Percentiles rank a stretch among this genome's conserved stretches.
phyloP scores from a whole-genome alignment of 106 monocot genomes.

The Triglochin maritima region DNA sequence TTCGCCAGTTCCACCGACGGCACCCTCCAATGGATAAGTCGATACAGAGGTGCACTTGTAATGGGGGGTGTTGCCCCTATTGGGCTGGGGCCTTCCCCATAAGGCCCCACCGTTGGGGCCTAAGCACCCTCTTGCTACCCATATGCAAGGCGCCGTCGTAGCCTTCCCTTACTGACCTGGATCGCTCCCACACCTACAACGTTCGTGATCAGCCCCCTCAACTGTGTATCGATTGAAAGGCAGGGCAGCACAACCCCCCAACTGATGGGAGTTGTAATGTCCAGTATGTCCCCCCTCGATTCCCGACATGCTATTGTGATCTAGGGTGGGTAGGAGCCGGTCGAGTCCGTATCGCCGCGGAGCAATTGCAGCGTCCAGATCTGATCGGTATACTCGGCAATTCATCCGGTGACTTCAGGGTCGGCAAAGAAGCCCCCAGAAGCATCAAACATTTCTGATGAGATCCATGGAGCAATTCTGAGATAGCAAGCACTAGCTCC shows the following conservation, averaged over 20 bases:
- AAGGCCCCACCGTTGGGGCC: conserved; percentile 3
- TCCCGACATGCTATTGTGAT: conserved; percentile 16
- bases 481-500: no score
- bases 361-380: no score
- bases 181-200: conserved; percentile 6
- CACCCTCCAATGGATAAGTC: conserved; percentile 12
- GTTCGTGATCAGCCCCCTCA: conserved; percentile 5
- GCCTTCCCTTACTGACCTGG: no score
- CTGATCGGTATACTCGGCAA: no score
- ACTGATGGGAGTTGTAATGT: conserved; percentile 6
- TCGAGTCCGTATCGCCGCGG: conserved; percentile 2
- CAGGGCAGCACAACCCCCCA: conserved; percentile 7
- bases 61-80: conserved; percentile 25
- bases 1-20: no score
- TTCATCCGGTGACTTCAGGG: no score
- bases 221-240: conserved; percentile 10
- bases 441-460: no score
- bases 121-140: conserved; percentile 1
- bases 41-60: conserved; percentile 31
- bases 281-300: conserved; percentile 12
- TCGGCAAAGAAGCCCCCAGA: no score
- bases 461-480: no score
- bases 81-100: conserved; percentile 23
- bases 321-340: conserved; percentile 9
- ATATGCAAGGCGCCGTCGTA: no score